These are phyloP conservation scores for Abrus precatorius DNA, from an alignment of 306 rosid species.

Conservation along the genomic window DNA sequence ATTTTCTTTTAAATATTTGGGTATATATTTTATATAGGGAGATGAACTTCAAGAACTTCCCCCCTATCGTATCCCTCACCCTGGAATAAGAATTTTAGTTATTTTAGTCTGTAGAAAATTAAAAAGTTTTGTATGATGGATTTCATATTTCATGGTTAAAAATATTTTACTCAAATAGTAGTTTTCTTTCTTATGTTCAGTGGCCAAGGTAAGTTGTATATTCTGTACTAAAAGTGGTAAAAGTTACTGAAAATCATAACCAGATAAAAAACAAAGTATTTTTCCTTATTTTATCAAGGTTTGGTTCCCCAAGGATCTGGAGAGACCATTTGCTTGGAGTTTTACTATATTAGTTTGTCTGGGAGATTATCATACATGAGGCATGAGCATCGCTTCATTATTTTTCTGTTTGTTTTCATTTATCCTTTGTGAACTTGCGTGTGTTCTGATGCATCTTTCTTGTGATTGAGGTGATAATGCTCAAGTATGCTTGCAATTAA, in stretches of 20 bases:
- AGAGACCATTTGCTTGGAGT: conserved; percentile 28
- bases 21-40: background rate
- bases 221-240: background rate
- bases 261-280: background rate
- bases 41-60: background rate
- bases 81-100: background rate
- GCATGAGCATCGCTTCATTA: conserved; percentile 18
- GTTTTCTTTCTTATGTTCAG: conserved; percentile 14
- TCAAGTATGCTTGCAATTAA: background rate
- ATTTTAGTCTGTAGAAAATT: background rate
- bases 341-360: conserved; percentile 4
- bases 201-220: background rate
- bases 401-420: conserved; percentile 4
- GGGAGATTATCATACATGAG: conserved; percentile 15
- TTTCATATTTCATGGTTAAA: background rate
- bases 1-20: background rate
- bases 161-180: background rate
- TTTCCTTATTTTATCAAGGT: conserved; percentile 15
- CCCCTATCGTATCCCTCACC: background rate
- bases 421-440: background rate
- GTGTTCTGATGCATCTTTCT: conserved; percentile 26
- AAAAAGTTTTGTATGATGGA: background rate
- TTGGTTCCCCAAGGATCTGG: conserved; percentile 6
- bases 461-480: conserved; percentile 33
- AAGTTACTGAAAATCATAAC: conserved; percentile 20